Percentiles rank a stretch among this genome's conserved stretches.
These are phyloP conservation scores for Dichomitus squalens DNA, from an alignment of 1,284 basidiomycete species.

Conservation along the genomic window DNA sequence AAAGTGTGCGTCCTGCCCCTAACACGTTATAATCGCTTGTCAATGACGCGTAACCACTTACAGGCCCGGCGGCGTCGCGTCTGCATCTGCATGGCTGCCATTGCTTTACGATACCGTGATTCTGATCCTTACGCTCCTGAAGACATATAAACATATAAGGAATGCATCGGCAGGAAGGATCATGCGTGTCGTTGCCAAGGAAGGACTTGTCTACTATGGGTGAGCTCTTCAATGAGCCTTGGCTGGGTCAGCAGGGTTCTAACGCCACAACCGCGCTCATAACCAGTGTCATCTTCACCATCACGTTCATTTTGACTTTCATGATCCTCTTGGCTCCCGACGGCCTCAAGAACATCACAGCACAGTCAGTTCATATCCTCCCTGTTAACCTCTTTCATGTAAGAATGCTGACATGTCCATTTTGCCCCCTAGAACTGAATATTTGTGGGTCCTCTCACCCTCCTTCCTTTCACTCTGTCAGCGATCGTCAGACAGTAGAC, in stretches of 20 bases:
- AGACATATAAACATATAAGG: conserved; percentile 44
- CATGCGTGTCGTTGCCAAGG: conserved; percentile 49
- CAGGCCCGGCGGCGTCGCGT: conserved; percentile 33
- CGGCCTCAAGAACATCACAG: conserved; percentile 52
- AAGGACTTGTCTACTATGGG: conserved; percentile 59
- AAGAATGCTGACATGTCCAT: neutral
- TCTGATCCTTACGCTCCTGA: conserved; percentile 48
- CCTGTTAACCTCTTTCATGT: neutral
- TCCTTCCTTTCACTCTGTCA: too few species aligned
- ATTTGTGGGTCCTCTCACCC: conserved; percentile 40
- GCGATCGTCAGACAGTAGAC: neutral
- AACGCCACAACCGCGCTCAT: too few species aligned
- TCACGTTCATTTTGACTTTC: conserved; percentile 52
- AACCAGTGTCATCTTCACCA: conserved; percentile 51
- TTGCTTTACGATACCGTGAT: conserved; percentile 56
- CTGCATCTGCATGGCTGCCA: conserved; percentile 58
- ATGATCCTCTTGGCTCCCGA: conserved; percentile 49
- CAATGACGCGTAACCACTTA: neutral
- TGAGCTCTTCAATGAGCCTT: conserved; percentile 21
- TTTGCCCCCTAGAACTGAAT: conserved; percentile 42
- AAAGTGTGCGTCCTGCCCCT: conserved; percentile 33
- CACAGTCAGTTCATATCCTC: conserved; percentile 51
- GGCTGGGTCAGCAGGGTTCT: too few species aligned
- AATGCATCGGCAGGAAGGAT: conserved; percentile 44
- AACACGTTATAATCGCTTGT: neutral